Percentiles rank a stretch among this genome's conserved stretches.
phyloP scores from a whole-genome alignment of 2,329 filamentous ascomycete species.

The Diaporthe destruens region DNA sequence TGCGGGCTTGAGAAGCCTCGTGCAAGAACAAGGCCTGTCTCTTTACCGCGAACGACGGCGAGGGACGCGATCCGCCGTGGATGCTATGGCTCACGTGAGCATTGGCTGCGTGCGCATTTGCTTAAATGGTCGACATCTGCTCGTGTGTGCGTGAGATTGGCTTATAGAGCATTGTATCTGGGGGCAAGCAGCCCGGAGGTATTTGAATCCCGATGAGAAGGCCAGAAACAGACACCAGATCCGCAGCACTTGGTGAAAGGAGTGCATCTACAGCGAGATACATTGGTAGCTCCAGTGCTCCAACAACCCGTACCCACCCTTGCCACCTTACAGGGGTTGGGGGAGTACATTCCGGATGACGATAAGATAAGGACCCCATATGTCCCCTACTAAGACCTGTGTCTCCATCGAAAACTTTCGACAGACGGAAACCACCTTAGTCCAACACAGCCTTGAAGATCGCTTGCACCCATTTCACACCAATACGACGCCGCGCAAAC shows the following conservation, averaged over 20 bases:
- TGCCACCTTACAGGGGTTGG: slow-evolving; percentile 10
- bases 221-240: neutral
- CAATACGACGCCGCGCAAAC: neutral
- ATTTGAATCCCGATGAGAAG: neutral
- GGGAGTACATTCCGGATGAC: neutral
- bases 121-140: slow-evolving; percentile 1
- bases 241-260: neutral
- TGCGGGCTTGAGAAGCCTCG: neutral
- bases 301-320: slow-evolving; percentile 22
- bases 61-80: neutral
- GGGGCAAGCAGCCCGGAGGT: neutral
- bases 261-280: neutral
- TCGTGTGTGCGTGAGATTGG: neutral
- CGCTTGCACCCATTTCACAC: neutral
- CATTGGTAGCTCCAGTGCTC: neutral
- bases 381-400: neutral
- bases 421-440: neutral
- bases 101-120: neutral
- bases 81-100: slow-evolving; percentile 21
- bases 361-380: slow-evolving; percentile 32
- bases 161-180: neutral
- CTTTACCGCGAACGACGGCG: neutral
- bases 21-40: neutral
- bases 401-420: slow-evolving; percentile 32
- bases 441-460: neutral